phyloP scores from a whole-genome alignment of 2,329 filamentous ascomycete genomes.

The Aspergillus chevalieri region DNA sequence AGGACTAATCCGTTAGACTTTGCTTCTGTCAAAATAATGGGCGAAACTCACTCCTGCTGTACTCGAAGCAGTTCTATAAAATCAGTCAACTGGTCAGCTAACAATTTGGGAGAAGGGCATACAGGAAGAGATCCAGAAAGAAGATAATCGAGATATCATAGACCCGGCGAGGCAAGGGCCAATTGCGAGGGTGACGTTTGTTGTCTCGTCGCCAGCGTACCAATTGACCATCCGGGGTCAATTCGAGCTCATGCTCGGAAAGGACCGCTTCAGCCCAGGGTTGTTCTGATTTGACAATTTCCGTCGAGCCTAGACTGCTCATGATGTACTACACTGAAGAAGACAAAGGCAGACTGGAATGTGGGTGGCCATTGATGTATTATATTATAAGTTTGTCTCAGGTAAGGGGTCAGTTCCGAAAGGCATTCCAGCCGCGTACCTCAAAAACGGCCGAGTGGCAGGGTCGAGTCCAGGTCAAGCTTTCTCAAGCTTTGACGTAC shows the following conservation, averaged over 20 bases:
- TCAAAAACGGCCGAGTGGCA: no score
- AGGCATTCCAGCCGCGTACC: not conserved
- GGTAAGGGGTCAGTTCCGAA: not conserved
- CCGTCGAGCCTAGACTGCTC: not conserved
- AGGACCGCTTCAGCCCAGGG: slow-evolving; percentile 4
- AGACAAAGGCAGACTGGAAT: not conserved
- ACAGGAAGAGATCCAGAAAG: slow-evolving; percentile 30
- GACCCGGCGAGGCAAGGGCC: slow-evolving; percentile 20
- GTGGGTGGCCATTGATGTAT: not conserved
- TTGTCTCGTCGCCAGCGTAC: slow-evolving; percentile 27
- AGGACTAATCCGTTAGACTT: slow-evolving; percentile 15
- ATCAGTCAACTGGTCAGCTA: not conserved
- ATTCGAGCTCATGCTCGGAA: slow-evolving; percentile 19
- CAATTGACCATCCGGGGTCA: slow-evolving; percentile 24
- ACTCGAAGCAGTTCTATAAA: slow-evolving; percentile 27
- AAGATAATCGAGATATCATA: slow-evolving; percentile 25
- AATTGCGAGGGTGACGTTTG: slow-evolving; percentile 27
- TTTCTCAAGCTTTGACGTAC: not conserved
- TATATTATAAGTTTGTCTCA: not conserved
- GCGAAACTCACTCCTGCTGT: slow-evolving; percentile 26
- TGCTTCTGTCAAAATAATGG: not conserved
- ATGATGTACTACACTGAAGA: not conserved
- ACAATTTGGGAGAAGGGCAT: slow-evolving; percentile 1
- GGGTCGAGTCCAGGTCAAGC: not conserved
- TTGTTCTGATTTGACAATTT: not conserved